Evolutionary conservation across 2,329 filamentous ascomycete genomes (phyloP), one percentile per base, ranked within the genome.

Genomic region (Coniochaeta sp.): DNA sequence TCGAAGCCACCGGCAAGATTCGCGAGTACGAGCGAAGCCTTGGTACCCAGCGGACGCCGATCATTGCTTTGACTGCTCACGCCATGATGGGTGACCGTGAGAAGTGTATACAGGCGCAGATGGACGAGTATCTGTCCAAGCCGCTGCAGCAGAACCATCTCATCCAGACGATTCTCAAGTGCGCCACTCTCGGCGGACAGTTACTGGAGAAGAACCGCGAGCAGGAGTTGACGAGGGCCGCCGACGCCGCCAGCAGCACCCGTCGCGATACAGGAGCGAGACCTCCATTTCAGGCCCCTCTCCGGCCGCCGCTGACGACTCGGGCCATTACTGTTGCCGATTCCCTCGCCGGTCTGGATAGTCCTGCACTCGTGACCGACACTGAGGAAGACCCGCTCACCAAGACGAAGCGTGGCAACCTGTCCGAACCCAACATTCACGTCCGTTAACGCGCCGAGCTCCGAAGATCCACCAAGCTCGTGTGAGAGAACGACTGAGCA

Each of bases 91-190:
- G 95, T 65, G 95, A 99, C 71, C 86, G 95, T 57, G 95, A 99
- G 73, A 96, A 96, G 79, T 99, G 95, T 74, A 96, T 99, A 63
- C 91, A 96, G 72, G 95, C 93, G 10, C 92, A 98, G 77, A 99
- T 99, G 95, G 95, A 99, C 73, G 95, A 99, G 74, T 99, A 99
- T 71, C 80, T 99, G 47, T 96, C 93, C 19, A 99, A 99, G 73
- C 93, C 93, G 28, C 80, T 98, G 62, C 96, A 97, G 74, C 93
- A 96, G 71, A 97, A 96, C 72, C 91, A 96, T 73, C 88, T 98
- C 70, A 97, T 98, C 69, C 93, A 98, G 77, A 97, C 93, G 1
- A 98, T 99, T 62, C 84, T 98, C 65, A 96, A 97, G 74, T 98
- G 93, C 72, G 93, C 92, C 14, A 97, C 95, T 4, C 86, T 98